A percentile compares a stretch with the other conserved stretches of the same genome.
Evolutionary conservation across 495 filamentous ascomycete genomes (phyloP).

Genomic region (Trichoderma reesei): DNA sequence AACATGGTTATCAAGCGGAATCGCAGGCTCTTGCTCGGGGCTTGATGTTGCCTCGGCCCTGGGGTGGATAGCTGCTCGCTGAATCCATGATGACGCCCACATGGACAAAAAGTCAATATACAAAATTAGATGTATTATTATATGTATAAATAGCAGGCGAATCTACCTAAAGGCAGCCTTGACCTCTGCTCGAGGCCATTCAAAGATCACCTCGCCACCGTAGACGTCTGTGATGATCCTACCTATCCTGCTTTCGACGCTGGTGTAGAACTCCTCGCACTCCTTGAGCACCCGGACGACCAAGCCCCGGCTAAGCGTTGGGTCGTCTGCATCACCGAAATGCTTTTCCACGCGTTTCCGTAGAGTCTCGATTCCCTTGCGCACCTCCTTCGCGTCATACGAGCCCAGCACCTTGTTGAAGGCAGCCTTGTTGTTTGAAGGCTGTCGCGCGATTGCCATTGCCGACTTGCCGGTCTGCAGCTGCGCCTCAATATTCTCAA

Average conservation of each 20-base stretch:
- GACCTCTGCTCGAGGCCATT: constrained; percentile 45
- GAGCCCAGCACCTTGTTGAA: constrained; percentile 75
- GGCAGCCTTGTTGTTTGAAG: constrained; percentile 65
- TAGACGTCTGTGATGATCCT: constrained; percentile 50
- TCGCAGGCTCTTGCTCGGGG: constrained; percentile 32
- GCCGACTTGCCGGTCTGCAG: constrained; percentile 40
- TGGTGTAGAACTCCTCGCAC: constrained; percentile 69
- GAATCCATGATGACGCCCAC: too few species aligned
- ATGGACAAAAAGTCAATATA: background rate
- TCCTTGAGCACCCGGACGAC: constrained; percentile 70
- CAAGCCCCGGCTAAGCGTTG: constrained; percentile 51
- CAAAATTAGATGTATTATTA: background rate
- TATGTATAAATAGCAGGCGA: background rate
- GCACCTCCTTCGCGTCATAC: constrained; percentile 74
- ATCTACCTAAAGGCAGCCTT: constrained; percentile 40
- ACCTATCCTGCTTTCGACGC: constrained; percentile 60
- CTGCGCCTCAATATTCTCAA: constrained; percentile 72
- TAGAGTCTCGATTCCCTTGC: constrained; percentile 74
- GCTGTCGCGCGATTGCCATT: constrained; percentile 52
- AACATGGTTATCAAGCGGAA: constrained; percentile 54
- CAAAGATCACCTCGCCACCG: constrained; percentile 43
- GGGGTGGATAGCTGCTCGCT: too few species aligned
- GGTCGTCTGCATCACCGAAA: constrained; percentile 80
- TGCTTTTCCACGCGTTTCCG: constrained; percentile 92
- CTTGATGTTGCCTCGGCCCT: background rate